These are phyloP conservation scores for Ganoderma lingzhi DNA, from an alignment of 1,284 basidiomycete genomes.

Conservation along the genomic window DNA sequence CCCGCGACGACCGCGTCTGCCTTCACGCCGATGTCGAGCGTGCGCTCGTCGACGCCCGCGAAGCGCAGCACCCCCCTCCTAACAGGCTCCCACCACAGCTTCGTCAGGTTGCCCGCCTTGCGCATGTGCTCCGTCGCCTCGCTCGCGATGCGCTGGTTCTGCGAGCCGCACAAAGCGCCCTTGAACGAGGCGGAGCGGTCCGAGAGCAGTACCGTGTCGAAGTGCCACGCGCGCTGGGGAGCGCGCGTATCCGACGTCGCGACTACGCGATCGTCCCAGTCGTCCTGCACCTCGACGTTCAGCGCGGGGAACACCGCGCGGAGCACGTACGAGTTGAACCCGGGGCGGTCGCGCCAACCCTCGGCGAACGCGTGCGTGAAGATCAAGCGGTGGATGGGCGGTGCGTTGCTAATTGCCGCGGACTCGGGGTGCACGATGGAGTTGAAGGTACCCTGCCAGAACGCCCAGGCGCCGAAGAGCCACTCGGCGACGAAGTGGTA, in stretches of 20 bases:
- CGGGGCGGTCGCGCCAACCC: conserved; percentile 79
- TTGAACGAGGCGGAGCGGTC: conserved; percentile 82
- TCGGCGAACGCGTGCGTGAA: conserved; percentile 64
- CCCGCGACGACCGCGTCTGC: conserved; percentile 31
- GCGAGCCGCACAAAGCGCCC: conserved; percentile 64
- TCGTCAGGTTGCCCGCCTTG: conserved; percentile 42
- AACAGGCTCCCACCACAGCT: conserved; percentile 77
- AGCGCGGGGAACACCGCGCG: conserved; percentile 81
- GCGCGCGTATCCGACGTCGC: conserved; percentile 50
- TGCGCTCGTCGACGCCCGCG: conserved; percentile 54
- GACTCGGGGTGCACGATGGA: conserved; percentile 34
- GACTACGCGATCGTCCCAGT: conserved; percentile 71
- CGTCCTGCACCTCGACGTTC: conserved; percentile 69
- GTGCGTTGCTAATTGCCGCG: conserved; percentile 38
- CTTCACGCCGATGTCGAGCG: conserved; percentile 39
- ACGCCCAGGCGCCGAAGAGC: conserved; percentile 75
- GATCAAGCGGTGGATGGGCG: conserved; percentile 71
- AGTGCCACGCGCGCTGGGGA: conserved; percentile 57
- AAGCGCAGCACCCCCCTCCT: conserved; percentile 68
- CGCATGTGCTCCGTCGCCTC: conserved; percentile 66
- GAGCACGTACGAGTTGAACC: conserved; percentile 78
- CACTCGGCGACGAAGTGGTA: conserved; percentile 87
- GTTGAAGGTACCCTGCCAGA: conserved; percentile 67
- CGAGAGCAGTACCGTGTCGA: conserved; percentile 69
- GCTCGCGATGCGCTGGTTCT: conserved; percentile 73